Evolutionary conservation across 345 rosid species (phyloP), one percentile per base, ranked within the genome.

Genomic region (Arabis hirsuta): DNA sequence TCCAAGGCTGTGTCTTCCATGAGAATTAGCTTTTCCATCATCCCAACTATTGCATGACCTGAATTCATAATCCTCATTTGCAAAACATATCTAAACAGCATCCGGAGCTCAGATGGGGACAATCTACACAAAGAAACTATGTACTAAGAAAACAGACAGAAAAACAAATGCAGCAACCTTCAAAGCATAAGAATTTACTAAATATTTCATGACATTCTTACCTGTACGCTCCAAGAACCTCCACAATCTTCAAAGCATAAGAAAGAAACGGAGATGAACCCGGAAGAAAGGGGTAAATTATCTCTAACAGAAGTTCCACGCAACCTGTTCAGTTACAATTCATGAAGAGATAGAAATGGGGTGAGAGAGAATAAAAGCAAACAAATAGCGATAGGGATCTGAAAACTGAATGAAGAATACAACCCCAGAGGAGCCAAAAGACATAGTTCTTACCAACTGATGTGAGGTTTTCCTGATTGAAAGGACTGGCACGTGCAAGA

Each of bases 161-260:
- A 42, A 68, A 70, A 54, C 47, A 13, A 44, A 46, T 60, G 75
- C 32, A 19, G 55, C 61, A 46, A 39, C 53, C 38, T 42, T 64
- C 12, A 64, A 57, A 41, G 64, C 55, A 48, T 70, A 7, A 56
- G 7, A 50, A 43, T 24, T 39, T 55, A 69, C 36, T 56, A 34
- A 62, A 12, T 56, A 55, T 27, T 27, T 55, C 45, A 76, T 61
- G 39, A 56, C 34, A 42, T 32, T 55, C 61, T 22, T 78, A 94
- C 98, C 97, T 88, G 81, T 95, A 90, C 12, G 99, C 90, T 67
- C 99, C 99, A 77, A 96, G 95, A 82, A 82, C 84, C 82, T 92
- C 97, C 74, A 96, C 91, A 81, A 92, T 96, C 90, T 88, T 96
- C 88, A 96, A 72, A 73, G 92, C 84, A 83, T 90, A 78, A 22